These are phyloP conservation scores for Acephala macrosclerotiorum DNA, from an alignment of 2,329 filamentous ascomycete species.

Conservation along the genomic window DNA sequence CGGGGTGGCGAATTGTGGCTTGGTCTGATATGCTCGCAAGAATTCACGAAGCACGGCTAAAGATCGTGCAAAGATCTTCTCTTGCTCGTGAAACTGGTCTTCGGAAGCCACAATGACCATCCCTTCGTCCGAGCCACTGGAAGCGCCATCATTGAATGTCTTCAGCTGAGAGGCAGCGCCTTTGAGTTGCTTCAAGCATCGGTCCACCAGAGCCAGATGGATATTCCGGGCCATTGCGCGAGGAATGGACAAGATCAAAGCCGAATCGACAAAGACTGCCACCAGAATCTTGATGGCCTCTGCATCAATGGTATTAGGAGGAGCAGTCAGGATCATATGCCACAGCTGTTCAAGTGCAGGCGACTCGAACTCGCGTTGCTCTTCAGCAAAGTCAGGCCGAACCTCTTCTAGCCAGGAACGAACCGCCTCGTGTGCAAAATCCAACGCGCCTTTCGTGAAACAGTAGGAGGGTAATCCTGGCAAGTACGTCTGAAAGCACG, in stretches of 20 bases:
- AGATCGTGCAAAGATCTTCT: constrained; percentile 72
- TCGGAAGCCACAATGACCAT: constrained; percentile 60
- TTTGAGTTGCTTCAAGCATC: constrained; percentile 76
- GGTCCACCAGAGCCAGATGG: constrained; percentile 75
- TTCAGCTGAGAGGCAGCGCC: constrained; percentile 66
- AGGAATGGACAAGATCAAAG: constrained; percentile 57
- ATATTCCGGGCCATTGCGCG: constrained; percentile 59
- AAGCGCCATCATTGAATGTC: constrained; percentile 51
- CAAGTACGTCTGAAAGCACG: constrained; percentile 63
- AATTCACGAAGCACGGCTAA: constrained; percentile 73
- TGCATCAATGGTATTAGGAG: constrained; percentile 69
- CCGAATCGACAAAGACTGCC: constrained; percentile 72
- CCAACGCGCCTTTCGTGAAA: constrained; percentile 67
- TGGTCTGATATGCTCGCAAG: constrained; percentile 68
- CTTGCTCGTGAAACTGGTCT: constrained; percentile 58
- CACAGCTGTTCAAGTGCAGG: constrained; percentile 77
- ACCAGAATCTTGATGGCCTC: constrained; percentile 76
- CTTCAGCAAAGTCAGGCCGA: constrained; percentile 56
- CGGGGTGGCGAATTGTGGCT: constrained; percentile 65
- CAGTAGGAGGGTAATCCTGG: constrained; percentile 62
- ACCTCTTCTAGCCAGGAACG: constrained; percentile 57
- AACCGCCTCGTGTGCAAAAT: constrained; percentile 65
- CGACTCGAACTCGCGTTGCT: constrained; percentile 58
- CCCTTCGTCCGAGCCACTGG: constrained; percentile 56
- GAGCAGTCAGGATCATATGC: constrained; percentile 78